Conservation (phyloP, 208 protist genomes). For the Endotrypanum monterogeii region DNA sequence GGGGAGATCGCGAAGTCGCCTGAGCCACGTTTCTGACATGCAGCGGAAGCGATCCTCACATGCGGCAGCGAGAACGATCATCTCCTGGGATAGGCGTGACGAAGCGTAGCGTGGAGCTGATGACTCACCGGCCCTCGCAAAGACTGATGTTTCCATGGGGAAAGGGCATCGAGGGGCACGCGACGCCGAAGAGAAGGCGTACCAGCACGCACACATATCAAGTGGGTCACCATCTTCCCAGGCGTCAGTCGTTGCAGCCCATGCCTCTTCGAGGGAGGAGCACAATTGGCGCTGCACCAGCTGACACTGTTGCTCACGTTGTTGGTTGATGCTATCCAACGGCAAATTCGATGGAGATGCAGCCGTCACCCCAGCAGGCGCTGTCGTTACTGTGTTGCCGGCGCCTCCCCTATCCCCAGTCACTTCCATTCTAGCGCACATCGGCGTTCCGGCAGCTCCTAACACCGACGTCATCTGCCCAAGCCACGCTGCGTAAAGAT, state of each 20-base stretch:
- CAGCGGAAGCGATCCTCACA: not conserved
- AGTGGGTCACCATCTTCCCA: slow-evolving; percentile 12
- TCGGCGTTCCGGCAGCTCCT: too few relatives aligned
- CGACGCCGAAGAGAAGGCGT: slow-evolving; percentile 5
- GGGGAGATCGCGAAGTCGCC: slow-evolving; percentile 3
- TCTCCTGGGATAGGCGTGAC: not conserved
- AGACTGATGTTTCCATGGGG: not conserved
- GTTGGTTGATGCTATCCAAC: too few relatives aligned
- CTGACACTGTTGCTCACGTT: not conserved
- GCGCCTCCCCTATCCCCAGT: not conserved
- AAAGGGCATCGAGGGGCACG: not conserved
- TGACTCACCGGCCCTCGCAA: not conserved
- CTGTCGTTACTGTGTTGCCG: not conserved
- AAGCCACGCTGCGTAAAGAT: not conserved
- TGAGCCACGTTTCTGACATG: slow-evolving; percentile 16
- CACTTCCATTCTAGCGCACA: not conserved
- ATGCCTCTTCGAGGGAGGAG: slow-evolving; percentile 15
- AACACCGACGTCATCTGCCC: not conserved
- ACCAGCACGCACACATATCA: slow-evolving; percentile 27
- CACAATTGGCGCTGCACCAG: slow-evolving; percentile 6
- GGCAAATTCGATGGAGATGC: not conserved
- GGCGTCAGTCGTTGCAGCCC: slow-evolving; percentile 5
- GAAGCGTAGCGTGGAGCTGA: not conserved
- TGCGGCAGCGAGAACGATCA: not conserved
- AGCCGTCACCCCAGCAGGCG: not conserved